Conservation (phyloP, 164 flowering plant genomes). For the Malania oleifera region DNA sequence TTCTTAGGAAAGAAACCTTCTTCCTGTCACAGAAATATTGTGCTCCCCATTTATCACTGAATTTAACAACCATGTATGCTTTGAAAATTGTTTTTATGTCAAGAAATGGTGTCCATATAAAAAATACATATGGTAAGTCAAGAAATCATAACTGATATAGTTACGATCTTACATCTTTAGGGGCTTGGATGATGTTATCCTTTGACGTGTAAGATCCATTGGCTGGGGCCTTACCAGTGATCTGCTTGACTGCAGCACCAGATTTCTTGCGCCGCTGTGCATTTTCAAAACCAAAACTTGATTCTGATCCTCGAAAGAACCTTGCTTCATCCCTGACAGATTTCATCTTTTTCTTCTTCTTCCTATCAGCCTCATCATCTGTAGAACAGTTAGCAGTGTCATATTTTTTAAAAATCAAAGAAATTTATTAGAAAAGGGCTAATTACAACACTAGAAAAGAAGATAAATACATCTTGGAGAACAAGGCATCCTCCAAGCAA, state of each 20-base stretch:
- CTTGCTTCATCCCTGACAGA: constrained; percentile 25
- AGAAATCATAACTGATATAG: no score
- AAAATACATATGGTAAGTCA: background rate
- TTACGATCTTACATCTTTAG: constrained; percentile 49
- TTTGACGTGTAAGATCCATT: constrained; percentile 39
- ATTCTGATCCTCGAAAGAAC: constrained; percentile 20
- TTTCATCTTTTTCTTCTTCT: constrained; percentile 61
- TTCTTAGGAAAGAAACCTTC: constrained; percentile 38
- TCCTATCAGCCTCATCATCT: constrained; percentile 71
- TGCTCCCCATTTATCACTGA: background rate
- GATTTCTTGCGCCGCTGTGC: constrained; percentile 35
- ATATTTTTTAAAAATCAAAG: no score
- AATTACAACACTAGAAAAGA: no score
- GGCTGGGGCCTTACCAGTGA: constrained; percentile 22
- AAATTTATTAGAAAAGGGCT: no score
- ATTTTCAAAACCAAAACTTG: constrained; percentile 33
- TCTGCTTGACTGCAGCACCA: constrained; percentile 27
- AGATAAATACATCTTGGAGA: no score
- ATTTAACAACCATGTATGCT: no score
- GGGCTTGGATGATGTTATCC: constrained; percentile 26
- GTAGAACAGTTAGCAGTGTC: constrained; percentile 10
- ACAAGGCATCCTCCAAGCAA: no score
- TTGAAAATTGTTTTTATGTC: no score
- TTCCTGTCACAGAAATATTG: constrained; percentile 40
- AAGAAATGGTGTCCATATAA: background rate